phyloP scores from a whole-genome alignment of 129 eudicot genomes.

The Flaveria ramosissima region DNA sequence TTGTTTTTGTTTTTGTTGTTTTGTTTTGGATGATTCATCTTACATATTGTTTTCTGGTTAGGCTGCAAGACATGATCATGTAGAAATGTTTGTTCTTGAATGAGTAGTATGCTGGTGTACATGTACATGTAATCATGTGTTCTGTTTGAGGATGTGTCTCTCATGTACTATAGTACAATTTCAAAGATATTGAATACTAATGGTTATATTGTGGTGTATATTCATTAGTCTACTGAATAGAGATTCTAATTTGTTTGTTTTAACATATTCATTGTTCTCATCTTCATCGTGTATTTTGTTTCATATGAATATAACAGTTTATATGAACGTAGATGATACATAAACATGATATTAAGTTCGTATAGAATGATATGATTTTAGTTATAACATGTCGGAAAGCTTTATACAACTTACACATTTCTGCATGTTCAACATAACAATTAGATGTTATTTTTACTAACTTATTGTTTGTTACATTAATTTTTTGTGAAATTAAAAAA shows the following conservation, averaged over 20 bases:
- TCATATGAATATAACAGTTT: no score
- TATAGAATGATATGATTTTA: no score
- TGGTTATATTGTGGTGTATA: slow-evolving; percentile 11
- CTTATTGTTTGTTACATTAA: no score
- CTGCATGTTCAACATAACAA: no score
- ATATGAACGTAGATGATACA: no score
- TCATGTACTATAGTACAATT: slow-evolving; percentile 22
- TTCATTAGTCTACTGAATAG: background rate
- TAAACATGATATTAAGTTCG: no score
- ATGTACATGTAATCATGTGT: slow-evolving; percentile 37
- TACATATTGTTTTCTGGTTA: background rate
- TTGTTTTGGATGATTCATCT: slow-evolving; percentile 16
- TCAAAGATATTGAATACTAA: background rate
- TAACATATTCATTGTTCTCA: background rate
- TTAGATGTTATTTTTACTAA: no score
- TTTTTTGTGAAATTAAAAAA: no score
- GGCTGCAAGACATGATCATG: slow-evolving; percentile 22
- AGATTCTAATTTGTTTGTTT: background rate
- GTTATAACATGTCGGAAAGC: no score
- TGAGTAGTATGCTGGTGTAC: slow-evolving; percentile 27
- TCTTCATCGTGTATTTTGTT: background rate
- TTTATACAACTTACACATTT: no score
- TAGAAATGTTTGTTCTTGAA: slow-evolving; percentile 31
- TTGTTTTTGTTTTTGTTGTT: slow-evolving; percentile 13
- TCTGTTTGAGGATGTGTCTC: slow-evolving; percentile 19